Evolutionary conservation across 495 filamentous ascomycete genomes (phyloP).

Genomic region (Penicillium antarcticum): DNA sequence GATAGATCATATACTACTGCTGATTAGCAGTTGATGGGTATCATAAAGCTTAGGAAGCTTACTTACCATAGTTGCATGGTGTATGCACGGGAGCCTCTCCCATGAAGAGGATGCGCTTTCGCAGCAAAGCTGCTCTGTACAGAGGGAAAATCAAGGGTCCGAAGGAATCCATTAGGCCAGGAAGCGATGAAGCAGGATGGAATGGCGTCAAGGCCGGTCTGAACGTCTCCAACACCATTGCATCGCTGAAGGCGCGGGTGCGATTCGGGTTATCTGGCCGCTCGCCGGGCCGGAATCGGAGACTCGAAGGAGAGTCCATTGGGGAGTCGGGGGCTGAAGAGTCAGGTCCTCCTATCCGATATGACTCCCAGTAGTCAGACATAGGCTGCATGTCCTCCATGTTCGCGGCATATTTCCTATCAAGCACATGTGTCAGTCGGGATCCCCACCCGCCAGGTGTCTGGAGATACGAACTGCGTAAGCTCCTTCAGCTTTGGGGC

Average conservation of each 20-base stretch:
- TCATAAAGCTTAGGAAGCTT: constrained; percentile 1
- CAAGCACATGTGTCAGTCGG: constrained; percentile 2
- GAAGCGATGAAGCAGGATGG: constrained; percentile 83
- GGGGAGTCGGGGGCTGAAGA: constrained; percentile 38
- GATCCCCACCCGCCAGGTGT: not conserved
- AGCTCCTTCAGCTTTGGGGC: constrained; percentile 72
- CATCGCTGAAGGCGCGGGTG: constrained; percentile 42
- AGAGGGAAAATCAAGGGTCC: constrained; percentile 89
- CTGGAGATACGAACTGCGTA: constrained; percentile 52
- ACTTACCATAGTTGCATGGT: constrained; percentile 86
- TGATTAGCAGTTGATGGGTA: constrained; percentile 7
- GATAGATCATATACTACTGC: constrained; percentile 83
- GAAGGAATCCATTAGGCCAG: constrained; percentile 72
- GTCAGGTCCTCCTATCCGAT: constrained; percentile 52
- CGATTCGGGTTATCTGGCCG: constrained; percentile 26
- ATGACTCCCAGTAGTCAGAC: constrained; percentile 75
- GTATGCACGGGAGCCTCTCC: constrained; percentile 78
- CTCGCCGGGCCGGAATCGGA: constrained; percentile 41
- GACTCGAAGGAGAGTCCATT: constrained; percentile 54
- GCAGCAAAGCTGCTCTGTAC: constrained; percentile 80
- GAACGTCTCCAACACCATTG: constrained; percentile 55
- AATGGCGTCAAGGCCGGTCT: constrained; percentile 70
- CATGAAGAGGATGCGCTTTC: constrained; percentile 84
- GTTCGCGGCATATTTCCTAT: constrained; percentile 33
- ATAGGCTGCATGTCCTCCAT: constrained; percentile 55